These are phyloP conservation scores for Neurospora crassa DNA, from an alignment of 2,329 filamentous ascomycete species.

Conservation along the genomic window DNA sequence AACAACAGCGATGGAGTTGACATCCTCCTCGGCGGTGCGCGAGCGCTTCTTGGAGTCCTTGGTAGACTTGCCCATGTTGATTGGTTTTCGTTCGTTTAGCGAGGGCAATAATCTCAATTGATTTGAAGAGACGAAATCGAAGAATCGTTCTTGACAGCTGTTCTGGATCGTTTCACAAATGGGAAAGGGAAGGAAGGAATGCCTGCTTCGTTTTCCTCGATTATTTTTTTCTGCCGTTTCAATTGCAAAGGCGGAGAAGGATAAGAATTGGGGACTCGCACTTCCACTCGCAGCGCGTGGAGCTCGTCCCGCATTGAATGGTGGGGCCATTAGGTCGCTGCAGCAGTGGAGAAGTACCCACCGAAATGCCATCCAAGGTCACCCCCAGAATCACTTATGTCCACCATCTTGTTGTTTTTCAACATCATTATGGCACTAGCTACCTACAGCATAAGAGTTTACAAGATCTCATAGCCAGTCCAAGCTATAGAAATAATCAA, in stretches of 20 bases:
- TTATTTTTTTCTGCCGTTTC: constrained; percentile 16
- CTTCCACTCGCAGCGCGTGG: neutral
- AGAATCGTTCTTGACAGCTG: neutral
- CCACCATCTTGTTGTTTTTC: neutral
- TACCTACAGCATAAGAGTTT: neutral
- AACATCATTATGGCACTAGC: neutral
- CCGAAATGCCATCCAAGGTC: neutral
- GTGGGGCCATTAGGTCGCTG: neutral
- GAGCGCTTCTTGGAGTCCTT: constrained; percentile 16
- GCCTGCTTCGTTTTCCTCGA: neutral
- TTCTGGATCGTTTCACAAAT: neutral
- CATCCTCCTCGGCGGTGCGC: constrained; percentile 17
- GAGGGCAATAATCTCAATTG: neutral
- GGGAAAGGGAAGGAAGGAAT: neutral
- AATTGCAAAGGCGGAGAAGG: constrained; percentile 7
- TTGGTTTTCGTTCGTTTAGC: neutral
- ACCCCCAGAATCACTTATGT: neutral
- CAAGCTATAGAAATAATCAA: neutral
- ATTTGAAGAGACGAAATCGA: neutral
- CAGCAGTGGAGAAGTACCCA: neutral
- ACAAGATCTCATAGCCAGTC: neutral
- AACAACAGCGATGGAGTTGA: constrained; percentile 8
- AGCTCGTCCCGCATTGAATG: neutral
- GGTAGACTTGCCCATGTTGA: constrained; percentile 13
- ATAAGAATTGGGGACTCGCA: constrained; percentile 2